Base-by-base conservation (phyloP, 192 early-diverging fungal genomes). In the Funneliformis geosporum region DNA sequence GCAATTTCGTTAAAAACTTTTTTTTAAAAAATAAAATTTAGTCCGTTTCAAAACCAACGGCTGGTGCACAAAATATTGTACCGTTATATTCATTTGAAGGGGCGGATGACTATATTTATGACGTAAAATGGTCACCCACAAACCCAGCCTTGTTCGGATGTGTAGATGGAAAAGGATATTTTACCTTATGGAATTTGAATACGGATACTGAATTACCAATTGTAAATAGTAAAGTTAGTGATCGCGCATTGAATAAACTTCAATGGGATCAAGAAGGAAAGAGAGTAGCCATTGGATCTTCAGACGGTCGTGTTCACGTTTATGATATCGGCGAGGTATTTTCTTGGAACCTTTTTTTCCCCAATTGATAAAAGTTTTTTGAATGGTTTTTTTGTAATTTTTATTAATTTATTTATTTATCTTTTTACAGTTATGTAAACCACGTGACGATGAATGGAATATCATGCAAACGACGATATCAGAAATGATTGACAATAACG, bases 151-250 rank as follows among this genome's bases (percentile, higher is more conserved):
- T 99, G 40, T 99, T 99, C 88, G 98, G 92, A 14, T 89, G 91
- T 1, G 96, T 95, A 0, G 96, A 99, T 82, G 98, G 96, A 11
- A 90, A 86, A 1, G 98, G 97, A 16, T 89, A 90, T 62, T 91
- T 99, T 83, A 90, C 94, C 65, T 80, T 99, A 64, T 99, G 95
- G 94, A 95, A 99, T 82, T 82, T 99, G 79, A 99, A 97, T 83
- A 77, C 81, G 21, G 95, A 98, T 64, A 89, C 91, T 25, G 97
- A 98, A 84, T 92, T 95, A 61, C 89, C 90, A 8, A 82, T 87
- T 74, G 84, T 89, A 67, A 88, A 84, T 55, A 88, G 84, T 5
- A 80, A 91, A 65, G 86, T 88, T 10, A 90, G 89, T 40, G 87
- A 88, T 27, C 91, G 90, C 43, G 95, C 96, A 59, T 87, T 98